These are phyloP conservation scores for Diaporthe ampelina DNA, from an alignment of 2,329 filamentous ascomycete species.

Conservation along the genomic window DNA sequence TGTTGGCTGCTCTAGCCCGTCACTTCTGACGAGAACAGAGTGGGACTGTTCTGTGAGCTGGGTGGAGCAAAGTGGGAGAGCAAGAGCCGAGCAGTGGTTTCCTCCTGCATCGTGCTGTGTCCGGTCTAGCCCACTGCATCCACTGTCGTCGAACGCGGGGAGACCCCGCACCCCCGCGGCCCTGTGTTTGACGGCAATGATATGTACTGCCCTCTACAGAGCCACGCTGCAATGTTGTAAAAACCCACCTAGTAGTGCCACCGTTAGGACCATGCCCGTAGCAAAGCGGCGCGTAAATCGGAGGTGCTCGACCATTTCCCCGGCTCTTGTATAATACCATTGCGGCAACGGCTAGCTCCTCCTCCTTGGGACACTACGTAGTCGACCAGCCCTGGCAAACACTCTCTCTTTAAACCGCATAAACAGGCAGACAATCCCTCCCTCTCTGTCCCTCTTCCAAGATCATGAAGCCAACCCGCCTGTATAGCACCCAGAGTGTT, in stretches of 20 bases:
- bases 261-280: not conserved
- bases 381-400: constrained; percentile 3
- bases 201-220: not conserved
- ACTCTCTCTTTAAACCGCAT: not conserved
- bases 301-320: not conserved
- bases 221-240: not conserved
- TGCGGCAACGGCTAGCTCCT: not conserved
- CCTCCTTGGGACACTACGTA: not conserved
- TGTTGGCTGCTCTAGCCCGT: not conserved
- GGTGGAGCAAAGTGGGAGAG: not conserved
- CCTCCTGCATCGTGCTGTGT: too few species aligned
- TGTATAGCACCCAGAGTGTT: not conserved
- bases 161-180: constrained; percentile 26
- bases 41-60: not conserved
- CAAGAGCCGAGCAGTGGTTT: not conserved
- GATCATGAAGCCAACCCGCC: constrained; percentile 23
- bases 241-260: not conserved
- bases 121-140: too few species aligned
- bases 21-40: not conserved
- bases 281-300: constrained; percentile 25
- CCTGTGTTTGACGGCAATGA: not conserved
- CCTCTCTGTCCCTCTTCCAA: not conserved
- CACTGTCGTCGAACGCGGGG: constrained; percentile 5
- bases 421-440: not conserved
- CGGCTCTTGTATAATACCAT: not conserved